A percentile compares a stretch with the other conserved stretches of the same genome.
phyloP scores from a whole-genome alignment of 2,329 filamentous ascomycete species.

The Aciculosporium take region DNA sequence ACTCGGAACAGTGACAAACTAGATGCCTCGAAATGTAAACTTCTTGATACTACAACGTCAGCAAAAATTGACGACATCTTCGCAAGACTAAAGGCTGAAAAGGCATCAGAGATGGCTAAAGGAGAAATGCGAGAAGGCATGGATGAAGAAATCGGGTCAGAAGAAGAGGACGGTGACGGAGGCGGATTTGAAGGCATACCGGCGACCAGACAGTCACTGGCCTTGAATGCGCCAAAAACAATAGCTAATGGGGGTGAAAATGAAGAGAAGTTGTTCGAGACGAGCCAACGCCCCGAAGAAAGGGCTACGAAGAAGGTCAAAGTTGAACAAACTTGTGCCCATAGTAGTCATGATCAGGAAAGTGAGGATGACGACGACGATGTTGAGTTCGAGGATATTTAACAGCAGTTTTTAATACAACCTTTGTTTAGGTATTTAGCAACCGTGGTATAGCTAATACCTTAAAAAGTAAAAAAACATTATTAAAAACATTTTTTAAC shows the following conservation, averaged over 20 bases:
- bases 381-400: slow-evolving; percentile 46
- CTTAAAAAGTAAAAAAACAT: too few species aligned
- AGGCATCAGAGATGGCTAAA: slow-evolving; percentile 30
- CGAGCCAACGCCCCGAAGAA: not conserved
- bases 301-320: slow-evolving; percentile 31
- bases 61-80: slow-evolving; percentile 54
- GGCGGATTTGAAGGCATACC: slow-evolving; percentile 37
- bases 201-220: slow-evolving; percentile 20
- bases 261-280: slow-evolving; percentile 13
- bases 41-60: slow-evolving; percentile 35
- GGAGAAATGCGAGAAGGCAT: slow-evolving; percentile 17
- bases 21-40: slow-evolving; percentile 24
- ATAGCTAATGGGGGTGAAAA: slow-evolving; percentile 21
- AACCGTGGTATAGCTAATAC: too few species aligned
- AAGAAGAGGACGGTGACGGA: slow-evolving; percentile 26
- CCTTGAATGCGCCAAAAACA: slow-evolving; percentile 18
- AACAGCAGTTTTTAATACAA: too few species aligned
- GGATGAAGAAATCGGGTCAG: slow-evolving; percentile 20
- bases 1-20: slow-evolving; percentile 29
- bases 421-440: too few species aligned
- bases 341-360: slow-evolving; percentile 28
- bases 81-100: slow-evolving; percentile 47
- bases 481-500: too few species aligned
- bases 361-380: slow-evolving; percentile 38
- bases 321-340: slow-evolving; percentile 31